Conservation (phyloP, 192 early-diverging fungal genomes). For the Allomyces arbusculus region DNA sequence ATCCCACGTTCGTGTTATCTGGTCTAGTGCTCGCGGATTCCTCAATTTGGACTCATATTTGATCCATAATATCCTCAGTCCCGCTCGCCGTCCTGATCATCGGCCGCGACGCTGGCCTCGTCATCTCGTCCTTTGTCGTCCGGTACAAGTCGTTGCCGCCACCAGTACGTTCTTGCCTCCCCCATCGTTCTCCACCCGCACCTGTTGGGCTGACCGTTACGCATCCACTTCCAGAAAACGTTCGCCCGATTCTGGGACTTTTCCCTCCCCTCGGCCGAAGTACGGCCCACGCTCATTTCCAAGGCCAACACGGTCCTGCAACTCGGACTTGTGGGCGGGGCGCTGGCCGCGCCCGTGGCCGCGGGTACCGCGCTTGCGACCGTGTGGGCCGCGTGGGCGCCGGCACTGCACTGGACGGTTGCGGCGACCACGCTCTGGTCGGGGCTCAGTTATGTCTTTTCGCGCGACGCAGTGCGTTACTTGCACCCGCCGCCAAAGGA, state of each 20-base stretch:
- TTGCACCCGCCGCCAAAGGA: conserved; percentile 20
- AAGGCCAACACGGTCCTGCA: conserved; percentile 82
- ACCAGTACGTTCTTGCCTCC: conserved; percentile 29
- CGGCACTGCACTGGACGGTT: conserved; percentile 14
- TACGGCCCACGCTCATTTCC: conserved; percentile 66
- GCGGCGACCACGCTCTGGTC: conserved; percentile 61
- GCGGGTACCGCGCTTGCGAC: conserved; percentile 26
- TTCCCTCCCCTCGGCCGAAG: conserved; percentile 74
- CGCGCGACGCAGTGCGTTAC: conserved; percentile 53
- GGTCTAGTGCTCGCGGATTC: too few species aligned
- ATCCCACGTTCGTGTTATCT: conserved; percentile 36
- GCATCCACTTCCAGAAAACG: conserved; percentile 41
- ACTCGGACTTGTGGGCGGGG: conserved; percentile 52
- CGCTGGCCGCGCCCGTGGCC: conserved; percentile 42
- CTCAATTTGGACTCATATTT: background rate
- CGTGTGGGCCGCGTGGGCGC: conserved; percentile 32
- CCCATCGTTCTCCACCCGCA: background rate
- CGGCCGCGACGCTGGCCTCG: conserved; percentile 60
- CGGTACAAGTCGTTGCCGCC: conserved; percentile 69
- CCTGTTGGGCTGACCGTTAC: conserved; percentile 1
- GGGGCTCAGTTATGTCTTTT: conserved; percentile 48
- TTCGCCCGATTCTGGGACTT: conserved; percentile 67
- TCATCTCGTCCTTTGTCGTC: conserved; percentile 56
- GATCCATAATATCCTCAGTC: conserved; percentile 8
- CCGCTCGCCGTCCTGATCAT: conserved; percentile 63